These are phyloP conservation scores for Erodium chrysanthum DNA, from an alignment of 441 rosid genomes.

Conservation along the genomic window DNA sequence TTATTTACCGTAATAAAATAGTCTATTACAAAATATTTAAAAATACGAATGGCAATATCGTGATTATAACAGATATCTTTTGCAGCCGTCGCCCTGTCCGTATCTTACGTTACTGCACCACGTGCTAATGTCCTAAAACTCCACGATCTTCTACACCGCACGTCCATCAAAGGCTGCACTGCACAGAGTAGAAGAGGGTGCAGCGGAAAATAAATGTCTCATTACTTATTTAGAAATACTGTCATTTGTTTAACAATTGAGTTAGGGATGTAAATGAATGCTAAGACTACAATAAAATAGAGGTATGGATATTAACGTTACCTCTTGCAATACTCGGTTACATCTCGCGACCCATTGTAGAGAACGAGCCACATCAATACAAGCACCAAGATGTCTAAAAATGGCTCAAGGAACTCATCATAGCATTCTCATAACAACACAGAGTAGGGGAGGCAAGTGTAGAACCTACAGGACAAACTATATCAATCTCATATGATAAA, in stretches of 20 bases:
- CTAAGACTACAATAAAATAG: background rate
- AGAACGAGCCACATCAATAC: constrained; percentile 80
- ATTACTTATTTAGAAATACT: too few species aligned
- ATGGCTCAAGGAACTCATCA: constrained; percentile 30
- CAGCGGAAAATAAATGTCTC: too few species aligned
- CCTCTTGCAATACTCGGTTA: constrained; percentile 59
- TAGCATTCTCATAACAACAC: background rate
- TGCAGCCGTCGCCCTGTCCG: background rate
- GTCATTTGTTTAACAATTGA: background rate
- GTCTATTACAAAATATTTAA: too few species aligned
- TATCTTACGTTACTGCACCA: background rate
- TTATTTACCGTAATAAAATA: too few species aligned
- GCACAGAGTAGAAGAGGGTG: background rate
- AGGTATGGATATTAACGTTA: constrained; percentile 17
- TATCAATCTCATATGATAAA: too few species aligned
- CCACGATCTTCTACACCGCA: background rate
- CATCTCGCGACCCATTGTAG: constrained; percentile 62
- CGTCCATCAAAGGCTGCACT: background rate
- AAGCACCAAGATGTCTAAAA: constrained; percentile 60
- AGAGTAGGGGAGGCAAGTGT: background rate
- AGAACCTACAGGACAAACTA: background rate
- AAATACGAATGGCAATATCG: background rate
- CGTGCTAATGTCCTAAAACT: background rate
- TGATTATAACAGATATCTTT: background rate
- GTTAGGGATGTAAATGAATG: background rate